Evolutionary conservation across 495 filamentous ascomycete genomes (phyloP).

Genomic region (Talaromyces nanjingensis): DNA sequence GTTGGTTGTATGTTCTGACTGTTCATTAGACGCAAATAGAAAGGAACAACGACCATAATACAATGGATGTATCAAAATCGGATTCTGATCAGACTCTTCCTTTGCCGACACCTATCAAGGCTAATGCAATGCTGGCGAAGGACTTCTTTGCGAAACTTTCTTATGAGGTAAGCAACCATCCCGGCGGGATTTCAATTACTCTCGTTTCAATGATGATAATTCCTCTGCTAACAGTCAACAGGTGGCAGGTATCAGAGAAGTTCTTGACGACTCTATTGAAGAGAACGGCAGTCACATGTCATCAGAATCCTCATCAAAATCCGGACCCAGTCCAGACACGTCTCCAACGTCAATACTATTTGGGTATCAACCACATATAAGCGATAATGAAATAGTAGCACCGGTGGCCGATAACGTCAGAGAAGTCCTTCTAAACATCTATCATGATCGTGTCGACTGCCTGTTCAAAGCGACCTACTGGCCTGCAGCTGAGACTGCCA

Average conservation of each 20-base stretch:
- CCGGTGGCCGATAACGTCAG: not conserved
- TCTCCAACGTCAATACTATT: not conserved
- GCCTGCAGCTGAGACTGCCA: not conserved
- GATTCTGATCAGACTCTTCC: not conserved
- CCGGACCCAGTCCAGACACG: not conserved
- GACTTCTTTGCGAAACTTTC: slow-evolving; percentile 3
- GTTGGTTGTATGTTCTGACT: not conserved
- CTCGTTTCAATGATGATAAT: not conserved
- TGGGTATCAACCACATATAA: not conserved
- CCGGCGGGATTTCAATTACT: not conserved
- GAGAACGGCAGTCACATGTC: not conserved
- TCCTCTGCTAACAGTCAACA: not conserved
- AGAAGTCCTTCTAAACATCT: not conserved
- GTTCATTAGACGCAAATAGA: not conserved
- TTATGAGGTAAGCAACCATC: not conserved
- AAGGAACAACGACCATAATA: not conserved
- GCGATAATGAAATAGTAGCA: not conserved
- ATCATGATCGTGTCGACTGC: not conserved
- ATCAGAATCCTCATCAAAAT: not conserved
- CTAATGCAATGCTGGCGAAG: not conserved
- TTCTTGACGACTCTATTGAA: not conserved
- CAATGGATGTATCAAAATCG: not conserved
- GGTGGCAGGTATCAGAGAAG: slow-evolving; percentile 1
- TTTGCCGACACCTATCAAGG: not conserved
- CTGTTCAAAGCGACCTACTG: not conserved